Evolutionary conservation across 805 yeast genomes (phyloP), one percentile per base, ranked within the genome.

Genomic region (Ogataea pignaliae): DNA sequence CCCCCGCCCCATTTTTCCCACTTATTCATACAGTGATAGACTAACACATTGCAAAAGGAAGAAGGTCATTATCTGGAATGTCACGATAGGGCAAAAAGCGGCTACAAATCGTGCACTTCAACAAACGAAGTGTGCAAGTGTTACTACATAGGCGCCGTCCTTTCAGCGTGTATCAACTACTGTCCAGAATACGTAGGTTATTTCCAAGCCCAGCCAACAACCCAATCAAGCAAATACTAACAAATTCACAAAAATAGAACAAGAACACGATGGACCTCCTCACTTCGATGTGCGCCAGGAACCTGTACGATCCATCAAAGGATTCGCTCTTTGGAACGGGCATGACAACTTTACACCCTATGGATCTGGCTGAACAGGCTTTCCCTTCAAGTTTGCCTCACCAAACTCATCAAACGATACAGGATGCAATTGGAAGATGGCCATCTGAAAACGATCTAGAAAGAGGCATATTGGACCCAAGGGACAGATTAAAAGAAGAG

Each of bases 41-140:
- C 14, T n/a, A 10, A 12, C 29, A 21, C 15, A 8, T 14, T 16
- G 12, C 26, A 10, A 18, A 14, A 56, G 61, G 61, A 54, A 15
- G 56, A 53, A 16, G 52, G 47, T 1, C 45, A 52, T 40, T 59
- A 58, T 26, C 18, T 51, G 13, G 51, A 54, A n/a, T 59, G 63
- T 40, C 61, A 59, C 40, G 53, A 49, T 13, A 43, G 51, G 38
- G 53, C 46, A 2, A 41, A 40, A 34, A 41, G 47, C 15, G 48
- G 54, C 3, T 57, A 55, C 40, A 36, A 47, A 6, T 44, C 46
- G 7, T 57, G 60, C 39, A 43, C 52, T 2, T 30, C 37, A 9
- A 35, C 47, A 18, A 55, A 57, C 35, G 53, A 53, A 36, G 46
- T 57, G 12, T 60, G 64, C 50, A 52, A 55, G 36, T 60, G 63